Base-by-base conservation (phyloP, 2,329 filamentous ascomycete genomes). In the Phaeophleospora eucalypticola region DNA sequence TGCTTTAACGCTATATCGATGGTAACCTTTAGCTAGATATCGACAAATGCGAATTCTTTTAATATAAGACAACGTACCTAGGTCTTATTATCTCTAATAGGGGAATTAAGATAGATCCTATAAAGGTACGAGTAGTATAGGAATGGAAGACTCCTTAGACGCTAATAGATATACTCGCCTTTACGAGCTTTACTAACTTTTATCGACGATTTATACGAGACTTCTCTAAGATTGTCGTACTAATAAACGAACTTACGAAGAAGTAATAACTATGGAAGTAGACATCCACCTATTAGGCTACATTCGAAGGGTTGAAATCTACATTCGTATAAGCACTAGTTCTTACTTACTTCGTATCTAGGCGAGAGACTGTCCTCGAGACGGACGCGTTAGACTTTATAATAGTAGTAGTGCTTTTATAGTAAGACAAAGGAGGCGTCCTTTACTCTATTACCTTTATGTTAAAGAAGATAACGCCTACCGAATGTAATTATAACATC, bases 21-120 rank as follows among this genome's bases (percentile, higher is more conserved):
- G 24, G 14, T 15, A 33, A 40, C 2, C 42, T 58, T 33, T 50
- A 36, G 33, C 40, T 53, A 14, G 46, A 56, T 37, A 47, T 55
- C 43, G 48, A 53, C 38, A 60, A 58, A 40, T 54, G 37, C 35
- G 29, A 53, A 15, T 60, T 59, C 39, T 45, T 45, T 44, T 46
- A 48, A 29, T 32, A 49, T 12, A 38, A 54, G 34, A 48, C 49
- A 17, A 45, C 48, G 19, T 58, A 53, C 48, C 43, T 57, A 36
- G 39, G 40, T 35, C 55, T 52, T 52, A 54, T 58, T 34, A 52
- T 59, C 16, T 32, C n/a, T n/a, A 35, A 29, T 16, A 33, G 45
- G 16, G 20, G 46, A 17, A 36, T 59, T 12, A 7, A 19, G 15
- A 57, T 52, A 44, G 48, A 58, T 18, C 36, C 20, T 20, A n/a